Conservation (phyloP, 176 grass and related monocot genomes). For the Lolium perenne region DNA sequence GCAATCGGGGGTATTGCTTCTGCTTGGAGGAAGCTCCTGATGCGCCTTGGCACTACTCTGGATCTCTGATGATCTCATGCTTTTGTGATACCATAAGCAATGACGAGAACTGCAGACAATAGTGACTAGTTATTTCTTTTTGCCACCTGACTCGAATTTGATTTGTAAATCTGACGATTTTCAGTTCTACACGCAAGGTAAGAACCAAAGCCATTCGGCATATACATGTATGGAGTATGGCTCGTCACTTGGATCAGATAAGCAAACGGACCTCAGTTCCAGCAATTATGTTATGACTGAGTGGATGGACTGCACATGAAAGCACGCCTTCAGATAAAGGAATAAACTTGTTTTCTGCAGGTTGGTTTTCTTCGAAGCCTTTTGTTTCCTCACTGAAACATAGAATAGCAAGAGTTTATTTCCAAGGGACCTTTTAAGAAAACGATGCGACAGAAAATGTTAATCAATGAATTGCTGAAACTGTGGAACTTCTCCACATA, state of each 20-base stretch:
- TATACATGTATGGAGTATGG: neutral
- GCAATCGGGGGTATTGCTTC: neutral
- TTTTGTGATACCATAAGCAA: conserved; percentile 80
- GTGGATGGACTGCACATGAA: conserved; percentile 78
- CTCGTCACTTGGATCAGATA: neutral
- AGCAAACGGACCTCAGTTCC: conserved; percentile 75
- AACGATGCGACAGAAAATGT: neutral
- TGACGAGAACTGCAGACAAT: conserved; percentile 65
- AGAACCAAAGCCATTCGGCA: neutral
- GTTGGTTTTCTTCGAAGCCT: conserved; percentile 40
- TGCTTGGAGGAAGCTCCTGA: conserved; percentile 40
- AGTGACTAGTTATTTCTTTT: conserved; percentile 39
- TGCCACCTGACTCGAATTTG: conserved; percentile 23
- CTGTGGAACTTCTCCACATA: conserved; percentile 21
- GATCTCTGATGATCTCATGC: conserved; percentile 28
- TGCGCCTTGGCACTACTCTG: conserved; percentile 19
- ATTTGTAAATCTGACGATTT: neutral
- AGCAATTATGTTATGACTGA: conserved; percentile 63
- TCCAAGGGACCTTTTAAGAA: neutral
- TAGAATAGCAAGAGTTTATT: conserved; percentile 31
- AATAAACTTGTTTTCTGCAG: conserved; percentile 70
- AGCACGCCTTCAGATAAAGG: conserved; percentile 65
- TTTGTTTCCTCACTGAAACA: conserved; percentile 66
- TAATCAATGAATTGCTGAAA: conserved; percentile 1
- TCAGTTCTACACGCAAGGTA: neutral